Base-by-base conservation (phyloP, 257 asterid species). In the Capsicum rhomboideum region DNA sequence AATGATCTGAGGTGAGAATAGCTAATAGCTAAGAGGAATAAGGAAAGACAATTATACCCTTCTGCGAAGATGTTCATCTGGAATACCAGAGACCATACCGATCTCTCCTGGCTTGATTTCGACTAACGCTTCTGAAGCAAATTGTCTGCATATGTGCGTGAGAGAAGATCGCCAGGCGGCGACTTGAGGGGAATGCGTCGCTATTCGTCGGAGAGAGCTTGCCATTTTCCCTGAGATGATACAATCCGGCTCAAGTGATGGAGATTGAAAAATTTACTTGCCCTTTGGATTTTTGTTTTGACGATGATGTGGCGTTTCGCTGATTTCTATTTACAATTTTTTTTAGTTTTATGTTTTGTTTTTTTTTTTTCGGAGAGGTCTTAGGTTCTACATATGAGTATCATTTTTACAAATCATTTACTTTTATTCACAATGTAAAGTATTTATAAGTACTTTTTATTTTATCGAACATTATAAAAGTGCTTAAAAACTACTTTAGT, bases 71-170 rank as follows among this genome's bases (percentile, higher is more conserved):
- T 95, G 99, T 84, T 93, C 96, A 83, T 94, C 90, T 63, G 99
- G 99, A 58, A 93, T 92, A 81, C 99, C 98, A 59, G 99, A 91
- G 85, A 93, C 97, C 86, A 87, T 69, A 14, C 99, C 99, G 86
- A 97, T 83, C 88, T 97, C 98, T 17, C 99, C 99, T 26, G 97
- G 91, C 67, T 90, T 90, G 67, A 88, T 85, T 90, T 97, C 99
- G 71, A 90, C 92, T 89, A 97, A 87, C 23, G 97, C 88, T 83
- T 86, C 93, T 7, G 98, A 93, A 6, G 80, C 68, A 82, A 94
- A 92, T 18, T 90, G 67, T 86, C 92, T 91, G 55, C 93, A 80
- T 29, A 88, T 54, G 17, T 90, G 90, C 68, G 94, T 71, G 20
- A 88, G 52, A 68, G 84, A 52, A 52, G 89, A 84, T 71, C 91